Percentiles rank a stretch among this genome's conserved stretches.
phyloP scores from a whole-genome alignment of 805 yeast genomes.

The Candida stauntonica region DNA sequence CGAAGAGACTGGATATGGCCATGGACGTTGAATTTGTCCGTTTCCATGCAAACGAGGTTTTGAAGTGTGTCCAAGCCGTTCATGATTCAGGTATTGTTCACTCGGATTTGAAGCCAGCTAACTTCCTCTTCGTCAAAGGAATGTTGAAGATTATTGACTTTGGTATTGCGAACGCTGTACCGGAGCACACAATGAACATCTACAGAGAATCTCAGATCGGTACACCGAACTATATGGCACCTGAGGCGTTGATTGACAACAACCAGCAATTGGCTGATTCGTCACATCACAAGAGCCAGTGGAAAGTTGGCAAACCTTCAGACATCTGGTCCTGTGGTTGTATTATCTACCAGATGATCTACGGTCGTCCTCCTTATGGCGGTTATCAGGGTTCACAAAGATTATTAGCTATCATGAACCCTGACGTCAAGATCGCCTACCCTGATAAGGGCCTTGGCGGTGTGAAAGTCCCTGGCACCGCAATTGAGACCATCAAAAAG shows the following conservation, averaged over 20 bases:
- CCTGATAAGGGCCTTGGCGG: constrained; percentile 61
- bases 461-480: constrained; percentile 59
- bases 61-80: constrained; percentile 82
- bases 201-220: constrained; percentile 91
- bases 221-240: constrained; percentile 97
- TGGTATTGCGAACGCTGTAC: constrained; percentile 93
- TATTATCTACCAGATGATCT: constrained; percentile 90
- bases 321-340: constrained; percentile 99
- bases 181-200: constrained; percentile 86
- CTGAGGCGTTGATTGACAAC: constrained; percentile 80
- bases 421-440: constrained; percentile 64
- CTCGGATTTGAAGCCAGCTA: constrained; percentile 70
- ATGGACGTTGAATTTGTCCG: constrained; percentile 74
- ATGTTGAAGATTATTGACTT: constrained; percentile 85
- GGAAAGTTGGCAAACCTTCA: constrained; percentile 90
- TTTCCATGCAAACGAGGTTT: constrained; percentile 71
- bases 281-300: constrained; percentile 30
- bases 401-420: constrained; percentile 80
- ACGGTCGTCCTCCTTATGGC: constrained; percentile 90
- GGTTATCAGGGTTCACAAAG: constrained; percentile 71
- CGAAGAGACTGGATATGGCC: constrained; percentile 44
- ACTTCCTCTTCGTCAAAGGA: constrained; percentile 78
- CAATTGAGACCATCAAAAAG: constrained; percentile 63
- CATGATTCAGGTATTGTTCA: constrained; percentile 84
- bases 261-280: constrained; percentile 24